Evolutionary conservation across 164 flowering plant species (phyloP).

Genomic region (Umbellularia californica): DNA sequence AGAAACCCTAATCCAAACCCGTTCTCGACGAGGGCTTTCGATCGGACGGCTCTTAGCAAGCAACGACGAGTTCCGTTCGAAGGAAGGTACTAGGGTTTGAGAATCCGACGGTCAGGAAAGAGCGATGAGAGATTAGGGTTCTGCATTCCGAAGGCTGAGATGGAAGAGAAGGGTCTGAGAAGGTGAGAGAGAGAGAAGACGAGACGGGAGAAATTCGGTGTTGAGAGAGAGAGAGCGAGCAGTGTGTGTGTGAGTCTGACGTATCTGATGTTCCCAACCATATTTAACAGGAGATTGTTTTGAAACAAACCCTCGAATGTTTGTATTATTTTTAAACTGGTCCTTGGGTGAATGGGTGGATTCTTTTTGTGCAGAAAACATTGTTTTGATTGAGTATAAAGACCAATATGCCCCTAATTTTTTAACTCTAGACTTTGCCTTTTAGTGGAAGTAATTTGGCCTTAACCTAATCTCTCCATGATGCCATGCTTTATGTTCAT

Average conservation of each 20-base stretch:
- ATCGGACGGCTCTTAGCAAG: neutral
- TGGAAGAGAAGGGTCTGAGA: constrained; percentile 2
- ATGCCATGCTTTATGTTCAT: too few relatives aligned
- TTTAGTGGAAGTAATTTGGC: too few relatives aligned
- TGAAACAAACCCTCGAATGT: too few relatives aligned
- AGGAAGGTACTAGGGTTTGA: neutral
- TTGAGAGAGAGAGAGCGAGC: neutral
- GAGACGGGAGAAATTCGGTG: constrained; percentile 1
- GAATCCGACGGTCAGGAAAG: neutral
- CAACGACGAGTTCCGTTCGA: neutral
- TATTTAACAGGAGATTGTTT: too few relatives aligned
- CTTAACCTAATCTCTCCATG: too few relatives aligned
- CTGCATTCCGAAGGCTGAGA: constrained; percentile 9
- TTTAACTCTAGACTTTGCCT: too few relatives aligned
- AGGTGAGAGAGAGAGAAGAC: neutral
- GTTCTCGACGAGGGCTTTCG: constrained; percentile 10
- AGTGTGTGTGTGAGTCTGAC: neutral
- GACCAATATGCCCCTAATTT: too few relatives aligned
- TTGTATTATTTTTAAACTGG: too few relatives aligned
- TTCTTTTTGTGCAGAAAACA: too few relatives aligned
- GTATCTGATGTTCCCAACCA: neutral
- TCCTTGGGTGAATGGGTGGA: too few relatives aligned
- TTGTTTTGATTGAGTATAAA: too few relatives aligned
- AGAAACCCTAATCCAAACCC: constrained; percentile 24
- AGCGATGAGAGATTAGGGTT: constrained; percentile 2